Evolutionary conservation across 805 yeast genomes (phyloP), one percentile per base, ranked within the genome.

Genomic region (Saccharomyces kudriavzevii): DNA sequence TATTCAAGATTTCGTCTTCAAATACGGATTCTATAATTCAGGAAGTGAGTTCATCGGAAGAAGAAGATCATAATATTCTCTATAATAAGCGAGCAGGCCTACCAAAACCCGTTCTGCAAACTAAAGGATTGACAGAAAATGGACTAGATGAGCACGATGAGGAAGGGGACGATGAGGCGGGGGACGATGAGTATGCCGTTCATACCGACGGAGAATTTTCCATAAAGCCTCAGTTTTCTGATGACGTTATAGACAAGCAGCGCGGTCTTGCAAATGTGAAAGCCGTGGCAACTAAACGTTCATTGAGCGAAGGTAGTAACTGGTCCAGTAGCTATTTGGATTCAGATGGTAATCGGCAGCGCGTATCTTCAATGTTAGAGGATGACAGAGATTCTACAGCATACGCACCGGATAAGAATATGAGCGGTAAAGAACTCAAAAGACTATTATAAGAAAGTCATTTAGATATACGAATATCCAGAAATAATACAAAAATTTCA

Each of bases 11-110:
- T 24, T 48, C 53, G n/a, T 51, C 62, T 4, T 49, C 58, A 4
- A 62, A 60, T 8, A 51, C 63, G 2, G 68, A 68, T 28, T 62
- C 64, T 25, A 62, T 65, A 4, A 68, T 68, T 45, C 65, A 67
- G 46, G 72, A 68, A 51, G 72, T 67, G 49, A 58, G 64, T 40
- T 61, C 68, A 0, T 58, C 63, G 5, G 63, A 60, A 43, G 62
- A 58, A 11, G 64, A 60, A 13, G 52, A 55, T 28, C 46, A 47
- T 24, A 40, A 40, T 29, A 28, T 9, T 24, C 27, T 25, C 20
- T n/a, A 45, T 14, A 24, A 22, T 4, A 24, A 24, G 27, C 27
- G 48, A 11, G 22, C n/a, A n/a, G 27, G 27, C 22, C 3, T 25
- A 8, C 27, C 48, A 45, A 24, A 20, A 24, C 48, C 29, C 14